Conservation (phyloP, 129 eudicot species). For the Deinandra increscens region DNA sequence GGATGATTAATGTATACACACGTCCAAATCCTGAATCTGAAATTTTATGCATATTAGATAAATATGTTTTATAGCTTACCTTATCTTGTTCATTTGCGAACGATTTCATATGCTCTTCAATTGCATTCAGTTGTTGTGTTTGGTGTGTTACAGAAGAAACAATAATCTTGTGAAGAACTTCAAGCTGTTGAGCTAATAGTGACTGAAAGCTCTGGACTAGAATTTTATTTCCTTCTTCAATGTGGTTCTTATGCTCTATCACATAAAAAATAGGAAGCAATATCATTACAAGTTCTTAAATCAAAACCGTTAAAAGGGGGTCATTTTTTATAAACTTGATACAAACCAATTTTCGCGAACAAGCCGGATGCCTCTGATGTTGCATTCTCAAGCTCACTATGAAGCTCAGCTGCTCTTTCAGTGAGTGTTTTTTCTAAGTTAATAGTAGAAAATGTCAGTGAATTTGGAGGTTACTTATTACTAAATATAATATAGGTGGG, state of each 20-base stretch:
- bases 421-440: slow-evolving; percentile 55
- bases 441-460: slow-evolving; percentile 4
- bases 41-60: background rate
- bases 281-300: background rate
- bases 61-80: slow-evolving; percentile 31
- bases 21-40: background rate
- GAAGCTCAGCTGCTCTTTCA: slow-evolving; percentile 53
- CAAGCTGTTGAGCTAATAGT: slow-evolving; percentile 57
- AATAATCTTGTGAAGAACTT: slow-evolving; percentile 43
- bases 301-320: background rate
- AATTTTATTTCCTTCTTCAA: slow-evolving; percentile 50
- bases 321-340: background rate
- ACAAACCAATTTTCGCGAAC: slow-evolving; percentile 60
- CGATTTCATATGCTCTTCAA: slow-evolving; percentile 43
- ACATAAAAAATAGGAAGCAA: slow-evolving; percentile 4
- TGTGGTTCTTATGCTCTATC: slow-evolving; percentile 48
- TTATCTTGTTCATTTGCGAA: slow-evolving; percentile 45
- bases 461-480: background rate
- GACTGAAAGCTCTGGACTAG: slow-evolving; percentile 48
- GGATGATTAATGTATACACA: background rate
- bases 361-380: slow-evolving; percentile 62
- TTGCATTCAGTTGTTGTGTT: slow-evolving; percentile 39
- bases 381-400: slow-evolving; percentile 55
- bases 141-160: slow-evolving; percentile 48
- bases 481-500: background rate